Evolutionary conservation across 2,329 filamentous ascomycete species (phyloP).

Genomic region (Aspergillaceae sp.): DNA sequence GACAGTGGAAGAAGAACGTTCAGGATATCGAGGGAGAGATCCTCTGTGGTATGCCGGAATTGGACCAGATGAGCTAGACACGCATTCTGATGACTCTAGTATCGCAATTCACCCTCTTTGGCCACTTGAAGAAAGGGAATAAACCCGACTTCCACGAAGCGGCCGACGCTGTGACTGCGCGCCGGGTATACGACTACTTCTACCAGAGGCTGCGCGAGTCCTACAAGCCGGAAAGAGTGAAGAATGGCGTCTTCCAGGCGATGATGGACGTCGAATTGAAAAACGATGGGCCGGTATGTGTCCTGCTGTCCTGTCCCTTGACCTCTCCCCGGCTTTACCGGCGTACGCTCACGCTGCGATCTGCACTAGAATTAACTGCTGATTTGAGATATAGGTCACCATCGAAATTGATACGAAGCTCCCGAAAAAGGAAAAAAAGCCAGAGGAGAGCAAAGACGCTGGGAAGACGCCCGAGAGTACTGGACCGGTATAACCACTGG

Average conservation of each 20-base stretch:
- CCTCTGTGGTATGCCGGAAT: conserved; percentile 64
- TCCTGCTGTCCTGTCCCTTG: conserved; percentile 11
- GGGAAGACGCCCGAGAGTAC: not conserved
- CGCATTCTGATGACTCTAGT: conserved; percentile 46
- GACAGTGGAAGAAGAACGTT: conserved; percentile 82
- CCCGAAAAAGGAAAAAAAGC: conserved; percentile 28
- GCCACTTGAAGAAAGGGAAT: conserved; percentile 87
- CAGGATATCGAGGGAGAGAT: conserved; percentile 84
- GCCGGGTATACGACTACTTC: conserved; percentile 75
- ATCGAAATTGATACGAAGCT: conserved; percentile 41
- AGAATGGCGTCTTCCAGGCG: conserved; percentile 94
- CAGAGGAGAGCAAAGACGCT: conserved; percentile 4
- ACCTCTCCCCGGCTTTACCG: too few relatives aligned
- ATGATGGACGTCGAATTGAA: conserved; percentile 97
- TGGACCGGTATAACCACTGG: not conserved
- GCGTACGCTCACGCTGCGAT: too few relatives aligned
- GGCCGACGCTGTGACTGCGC: conserved; percentile 67
- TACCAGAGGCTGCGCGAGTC: conserved; percentile 63
- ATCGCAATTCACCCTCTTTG: conserved; percentile 91
- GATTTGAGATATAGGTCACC: conserved; percentile 25
- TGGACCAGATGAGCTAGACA: not conserved
- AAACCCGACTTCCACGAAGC: conserved; percentile 94
- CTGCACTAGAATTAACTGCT: conserved; percentile 5
- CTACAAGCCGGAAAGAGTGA: conserved; percentile 67
- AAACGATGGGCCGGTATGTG: conserved; percentile 70